Conservation (phyloP, 2,329 filamentous ascomycete genomes). For the Fusarium cyanostomum region DNA sequence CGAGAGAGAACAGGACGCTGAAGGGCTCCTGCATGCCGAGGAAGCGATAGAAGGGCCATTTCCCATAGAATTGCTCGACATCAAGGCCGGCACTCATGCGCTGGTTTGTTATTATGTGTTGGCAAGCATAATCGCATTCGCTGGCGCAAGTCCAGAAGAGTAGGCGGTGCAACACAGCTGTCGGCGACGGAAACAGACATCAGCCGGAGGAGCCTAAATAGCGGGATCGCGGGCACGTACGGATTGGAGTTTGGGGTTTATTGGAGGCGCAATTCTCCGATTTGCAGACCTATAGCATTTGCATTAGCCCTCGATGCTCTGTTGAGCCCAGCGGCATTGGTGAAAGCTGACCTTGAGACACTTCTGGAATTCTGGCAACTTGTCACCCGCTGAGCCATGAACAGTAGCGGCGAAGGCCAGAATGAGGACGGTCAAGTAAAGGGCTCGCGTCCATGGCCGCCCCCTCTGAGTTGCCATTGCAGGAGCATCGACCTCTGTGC, state of each 20-base stretch:
- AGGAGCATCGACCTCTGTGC: constrained; percentile 43
- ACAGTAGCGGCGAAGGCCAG: constrained; percentile 56
- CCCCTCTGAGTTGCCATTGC: constrained; percentile 47
- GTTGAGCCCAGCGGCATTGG: not conserved
- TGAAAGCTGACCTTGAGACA: constrained; percentile 75
- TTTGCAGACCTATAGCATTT: constrained; percentile 76
- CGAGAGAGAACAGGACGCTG: constrained; percentile 89
- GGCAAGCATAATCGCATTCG: constrained; percentile 98
- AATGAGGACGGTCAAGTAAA: constrained; percentile 49
- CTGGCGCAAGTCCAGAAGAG: constrained; percentile 91
- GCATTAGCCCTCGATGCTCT: constrained; percentile 20
- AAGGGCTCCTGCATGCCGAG: constrained; percentile 95
- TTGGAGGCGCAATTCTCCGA: constrained; percentile 79
- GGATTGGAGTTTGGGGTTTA: constrained; percentile 68
- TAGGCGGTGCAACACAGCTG: constrained; percentile 85
- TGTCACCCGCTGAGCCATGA: constrained; percentile 82
- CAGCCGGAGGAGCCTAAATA: constrained; percentile 14
- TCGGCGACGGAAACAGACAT: constrained; percentile 26
- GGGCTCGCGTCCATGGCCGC: constrained; percentile 46
- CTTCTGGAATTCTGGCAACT: constrained; percentile 84
- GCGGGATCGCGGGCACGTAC: constrained; percentile 60
- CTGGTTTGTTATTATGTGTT: constrained; percentile 84
- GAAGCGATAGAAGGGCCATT: constrained; percentile 96
- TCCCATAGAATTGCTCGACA: constrained; percentile 94
- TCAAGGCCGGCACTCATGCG: constrained; percentile 73